Conservation (phyloP, 352 stramenopile genomes). For the Elongisporangium undulatum region DNA sequence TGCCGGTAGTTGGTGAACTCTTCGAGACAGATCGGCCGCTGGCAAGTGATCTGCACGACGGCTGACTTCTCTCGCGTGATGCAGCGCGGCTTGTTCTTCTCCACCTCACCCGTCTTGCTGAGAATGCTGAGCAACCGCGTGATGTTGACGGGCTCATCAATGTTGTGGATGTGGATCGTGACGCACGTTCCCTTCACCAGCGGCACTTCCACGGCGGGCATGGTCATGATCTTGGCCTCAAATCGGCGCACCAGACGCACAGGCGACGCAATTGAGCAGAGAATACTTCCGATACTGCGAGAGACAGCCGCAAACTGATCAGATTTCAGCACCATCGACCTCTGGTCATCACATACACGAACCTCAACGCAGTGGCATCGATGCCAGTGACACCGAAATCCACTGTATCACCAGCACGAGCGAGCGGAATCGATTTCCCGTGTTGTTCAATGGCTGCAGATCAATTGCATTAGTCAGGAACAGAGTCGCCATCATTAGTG, state of each 20-base stretch:
- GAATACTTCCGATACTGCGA: conserved; percentile 66
- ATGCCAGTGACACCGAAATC: conserved; percentile 78
- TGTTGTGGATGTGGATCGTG: conserved; percentile 85
- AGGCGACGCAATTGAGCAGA: conserved; percentile 78
- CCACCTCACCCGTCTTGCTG: conserved; percentile 64
- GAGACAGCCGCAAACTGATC: conserved; percentile 2
- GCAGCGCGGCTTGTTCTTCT: conserved; percentile 81
- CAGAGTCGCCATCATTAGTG: neutral
- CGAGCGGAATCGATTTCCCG: conserved; percentile 47
- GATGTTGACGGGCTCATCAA: conserved; percentile 82
- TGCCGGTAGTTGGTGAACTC: conserved; percentile 75
- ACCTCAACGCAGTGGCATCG: conserved; percentile 64
- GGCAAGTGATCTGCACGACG: conserved; percentile 79
- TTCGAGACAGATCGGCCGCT: conserved; percentile 77
- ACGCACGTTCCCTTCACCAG: conserved; percentile 81
- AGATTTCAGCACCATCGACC: neutral
- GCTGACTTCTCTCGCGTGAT: conserved; percentile 82
- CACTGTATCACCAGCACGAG: conserved; percentile 70
- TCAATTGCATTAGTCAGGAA: conserved; percentile 13
- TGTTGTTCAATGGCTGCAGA: conserved; percentile 77
- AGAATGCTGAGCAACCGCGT: conserved; percentile 75
- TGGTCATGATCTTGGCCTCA: conserved; percentile 89
- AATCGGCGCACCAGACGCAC: conserved; percentile 71
- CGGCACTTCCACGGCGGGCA: conserved; percentile 80
- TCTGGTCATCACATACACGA: neutral